phyloP scores from a whole-genome alignment of 352 stramenopile genomes.

The Phytophthora ramorum region DNA sequence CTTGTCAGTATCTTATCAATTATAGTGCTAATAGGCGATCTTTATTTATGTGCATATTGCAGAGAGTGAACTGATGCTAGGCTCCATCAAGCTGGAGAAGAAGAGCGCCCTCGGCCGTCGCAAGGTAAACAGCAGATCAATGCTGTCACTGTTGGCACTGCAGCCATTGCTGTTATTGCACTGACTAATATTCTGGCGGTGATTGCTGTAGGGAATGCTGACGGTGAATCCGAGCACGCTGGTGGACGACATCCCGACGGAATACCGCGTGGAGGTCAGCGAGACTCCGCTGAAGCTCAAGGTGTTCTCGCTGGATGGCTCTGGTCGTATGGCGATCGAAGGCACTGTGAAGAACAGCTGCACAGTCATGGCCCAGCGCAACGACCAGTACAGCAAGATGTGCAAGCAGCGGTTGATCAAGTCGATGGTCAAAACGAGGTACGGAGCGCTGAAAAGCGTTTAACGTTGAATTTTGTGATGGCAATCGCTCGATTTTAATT shows the following conservation, averaged over 20 bases:
- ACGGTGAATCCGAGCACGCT: constrained; percentile 81
- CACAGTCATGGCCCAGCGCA: constrained; percentile 84
- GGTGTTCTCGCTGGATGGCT: constrained; percentile 87
- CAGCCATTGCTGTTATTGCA: neutral
- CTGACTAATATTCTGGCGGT: constrained; percentile 8
- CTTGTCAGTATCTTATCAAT: neutral
- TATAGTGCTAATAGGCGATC: neutral
- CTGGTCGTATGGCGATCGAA: constrained; percentile 88
- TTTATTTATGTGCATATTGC: neutral
- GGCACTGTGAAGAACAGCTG: constrained; percentile 88
- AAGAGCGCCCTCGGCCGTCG: constrained; percentile 69
- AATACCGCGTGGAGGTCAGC: constrained; percentile 84
- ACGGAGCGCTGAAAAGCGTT: neutral
- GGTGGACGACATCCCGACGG: constrained; percentile 78
- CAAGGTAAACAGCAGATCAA: constrained; percentile 48
- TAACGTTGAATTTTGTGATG: neutral
- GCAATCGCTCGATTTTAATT: neutral
- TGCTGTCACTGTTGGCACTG: neutral
- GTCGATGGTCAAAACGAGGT: constrained; percentile 87
- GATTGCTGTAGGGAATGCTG: constrained; percentile 59
- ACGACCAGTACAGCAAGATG: constrained; percentile 88
- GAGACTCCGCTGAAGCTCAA: constrained; percentile 84
- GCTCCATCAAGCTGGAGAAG: constrained; percentile 87
- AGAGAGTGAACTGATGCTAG: constrained; percentile 89
- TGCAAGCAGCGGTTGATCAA: constrained; percentile 87